Evolutionary conservation across 805 yeast species (phyloP).

Genomic region (Candida peoriensis): DNA sequence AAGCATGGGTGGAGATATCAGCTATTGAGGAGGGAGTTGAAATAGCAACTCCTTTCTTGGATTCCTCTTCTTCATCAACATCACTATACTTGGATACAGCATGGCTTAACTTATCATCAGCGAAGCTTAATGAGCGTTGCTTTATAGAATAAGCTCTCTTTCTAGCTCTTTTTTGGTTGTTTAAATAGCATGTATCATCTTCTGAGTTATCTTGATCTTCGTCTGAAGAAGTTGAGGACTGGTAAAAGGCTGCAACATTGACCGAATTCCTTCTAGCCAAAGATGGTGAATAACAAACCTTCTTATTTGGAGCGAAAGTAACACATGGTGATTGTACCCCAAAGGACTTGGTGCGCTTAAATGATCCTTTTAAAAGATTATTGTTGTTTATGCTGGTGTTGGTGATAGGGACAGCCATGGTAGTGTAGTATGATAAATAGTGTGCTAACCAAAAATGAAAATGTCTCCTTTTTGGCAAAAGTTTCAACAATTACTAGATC

Average conservation of each 20-base stretch:
- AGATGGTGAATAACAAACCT: constrained; percentile 17
- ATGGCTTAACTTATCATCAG: constrained; percentile 14
- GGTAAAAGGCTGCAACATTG: constrained; percentile 15
- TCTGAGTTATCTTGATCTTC: constrained; percentile 18
- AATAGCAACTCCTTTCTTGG: constrained; percentile 1
- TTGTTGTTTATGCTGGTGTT: not conserved
- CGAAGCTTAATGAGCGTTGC: constrained; percentile 16
- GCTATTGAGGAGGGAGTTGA: too few species aligned
- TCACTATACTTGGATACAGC: constrained; percentile 27
- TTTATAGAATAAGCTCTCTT: constrained; percentile 22
- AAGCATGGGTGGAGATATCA: not conserved
- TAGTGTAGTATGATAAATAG: too few species aligned
- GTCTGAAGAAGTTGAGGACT: constrained; percentile 13
- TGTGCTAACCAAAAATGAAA: too few species aligned
- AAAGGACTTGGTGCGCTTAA: constrained; percentile 20
- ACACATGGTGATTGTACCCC: constrained; percentile 10
- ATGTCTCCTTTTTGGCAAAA: too few species aligned
- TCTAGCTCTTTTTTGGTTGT: constrained; percentile 23
- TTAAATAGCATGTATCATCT: constrained; percentile 18
- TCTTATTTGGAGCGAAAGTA: constrained; percentile 20
- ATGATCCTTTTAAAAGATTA: constrained; percentile 4
- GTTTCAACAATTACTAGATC: too few species aligned
- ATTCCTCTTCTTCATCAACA: constrained; percentile 19
- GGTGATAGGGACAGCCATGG: too few species aligned
- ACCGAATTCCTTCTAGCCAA: constrained; percentile 18